Evolutionary conservation across 2,329 filamentous ascomycete species (phyloP), one percentile per base, ranked within the genome.

Genomic region (Pestalotiopsis sp.): DNA sequence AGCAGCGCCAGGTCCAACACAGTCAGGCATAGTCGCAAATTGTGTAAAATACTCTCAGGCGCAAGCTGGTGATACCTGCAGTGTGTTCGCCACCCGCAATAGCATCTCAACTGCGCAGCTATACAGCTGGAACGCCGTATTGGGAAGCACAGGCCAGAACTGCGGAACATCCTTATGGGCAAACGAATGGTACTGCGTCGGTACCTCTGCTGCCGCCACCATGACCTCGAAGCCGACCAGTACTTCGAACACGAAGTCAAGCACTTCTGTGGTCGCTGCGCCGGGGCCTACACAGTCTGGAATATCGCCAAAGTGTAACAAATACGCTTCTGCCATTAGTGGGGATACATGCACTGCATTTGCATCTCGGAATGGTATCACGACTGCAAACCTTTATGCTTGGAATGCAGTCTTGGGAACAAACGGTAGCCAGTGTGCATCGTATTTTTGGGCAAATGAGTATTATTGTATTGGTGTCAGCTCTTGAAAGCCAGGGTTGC

Each of bases 41-140:
- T 80, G 78, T 65, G 73, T 75, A 41, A 73, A 73, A 68, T 79
- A 74, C 68, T 69, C 70, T 17, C 57, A 68, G 64, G 74, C 76
- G 11, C 38, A 69, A 23, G n/a, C 59, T 1, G 77, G 76, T 2
- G 72, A 75, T 31, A 70, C 58, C 27, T 80, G 78, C 68, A 4
- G 41, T 17, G 25, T 5, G 2, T 68, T 68, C 57, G 64, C 67
- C 9, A 14, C 12, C 6, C 61, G 49, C 2, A 66, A 64, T 31
- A 20, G 45, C 12, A 68, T 70, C 38, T 25, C 61, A 9, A 41
- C 13, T 17, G 45, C 65, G 3, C 66, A 68, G 58, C 40, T 70
- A 13, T 68, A 66, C 52, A 27, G 20, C 3, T 68, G 66, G 70
- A 72, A 74, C 60, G 61, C 70, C 14, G 71, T 74, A 36, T 65